Evolutionary conservation across 495 filamentous ascomycete genomes (phyloP).

Genomic region (Cetradonia linearis): DNA sequence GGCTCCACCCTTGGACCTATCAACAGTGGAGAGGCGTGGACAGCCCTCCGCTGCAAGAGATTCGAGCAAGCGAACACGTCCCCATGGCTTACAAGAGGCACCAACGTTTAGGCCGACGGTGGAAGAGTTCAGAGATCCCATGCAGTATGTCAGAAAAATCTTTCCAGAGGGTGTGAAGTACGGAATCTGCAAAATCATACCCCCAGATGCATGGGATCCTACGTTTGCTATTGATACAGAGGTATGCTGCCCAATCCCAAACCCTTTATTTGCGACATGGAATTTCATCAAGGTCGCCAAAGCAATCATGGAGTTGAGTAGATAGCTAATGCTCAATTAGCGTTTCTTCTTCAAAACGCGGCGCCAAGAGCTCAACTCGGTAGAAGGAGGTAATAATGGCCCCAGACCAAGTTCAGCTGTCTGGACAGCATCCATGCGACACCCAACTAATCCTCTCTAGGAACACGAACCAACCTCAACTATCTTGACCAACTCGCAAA

Average conservation of each 20-base stretch:
- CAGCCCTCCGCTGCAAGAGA: conserved; percentile 67
- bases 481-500: conserved; percentile 92
- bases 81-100: conserved; percentile 78
- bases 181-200: conserved; percentile 90
- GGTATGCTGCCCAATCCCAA: conserved; percentile 45
- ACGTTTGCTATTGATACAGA: conserved; percentile 94
- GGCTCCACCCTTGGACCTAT: conserved; percentile 68
- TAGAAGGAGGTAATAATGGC: conserved; percentile 82
- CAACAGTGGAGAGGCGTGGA: conserved; percentile 83
- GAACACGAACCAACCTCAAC: conserved; percentile 87
- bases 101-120: conserved; percentile 84
- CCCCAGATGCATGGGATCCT: conserved; percentile 87
- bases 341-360: conserved; percentile 94
- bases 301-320: background rate
- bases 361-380: conserved; percentile 94
- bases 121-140: conserved; percentile 89
- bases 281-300: background rate
- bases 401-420: background rate
- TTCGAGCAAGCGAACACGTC: conserved; percentile 60
- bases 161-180: conserved; percentile 71
- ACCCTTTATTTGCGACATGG: background rate
- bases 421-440: background rate
- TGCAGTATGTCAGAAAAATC: conserved; percentile 87
- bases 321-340: conserved; percentile 39
- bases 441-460: conserved; percentile 34